Evolutionary conservation across 1,284 basidiomycete genomes (phyloP).

Genomic region (Gomphus bonarii): DNA sequence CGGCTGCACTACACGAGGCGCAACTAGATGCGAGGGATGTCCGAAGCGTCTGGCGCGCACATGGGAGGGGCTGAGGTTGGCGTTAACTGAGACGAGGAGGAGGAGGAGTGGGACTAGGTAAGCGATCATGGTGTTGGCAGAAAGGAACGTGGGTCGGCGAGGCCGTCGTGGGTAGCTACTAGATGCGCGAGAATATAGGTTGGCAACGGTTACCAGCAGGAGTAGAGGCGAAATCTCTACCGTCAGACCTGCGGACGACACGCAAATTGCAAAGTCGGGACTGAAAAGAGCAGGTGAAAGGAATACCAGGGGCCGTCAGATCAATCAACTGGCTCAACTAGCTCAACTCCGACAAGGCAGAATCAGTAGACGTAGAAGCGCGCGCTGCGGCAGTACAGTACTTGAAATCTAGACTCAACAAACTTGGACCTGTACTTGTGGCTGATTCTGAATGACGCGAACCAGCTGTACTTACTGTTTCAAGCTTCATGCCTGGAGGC

Average conservation of each 20-base stretch:
- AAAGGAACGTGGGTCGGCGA: slow-evolving; percentile 9
- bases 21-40: background rate
- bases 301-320: background rate
- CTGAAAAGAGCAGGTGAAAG: background rate
- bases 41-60: background rate
- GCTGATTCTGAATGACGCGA: background rate
- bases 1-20: background rate
- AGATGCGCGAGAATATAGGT: background rate
- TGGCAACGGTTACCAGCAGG: background rate
- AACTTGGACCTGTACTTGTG: background rate
- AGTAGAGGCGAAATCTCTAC: background rate
- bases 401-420: background rate
- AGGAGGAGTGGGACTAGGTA: slow-evolving; percentile 3
- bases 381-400: too few relatives aligned
- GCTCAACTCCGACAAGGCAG: background rate
- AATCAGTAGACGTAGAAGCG: too few relatives aligned
- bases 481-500: too few relatives aligned
- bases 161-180: background rate
- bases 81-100: background rate
- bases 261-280: background rate
- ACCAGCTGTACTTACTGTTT: too few relatives aligned
- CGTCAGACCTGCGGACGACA: slow-evolving; percentile 10
- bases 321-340: background rate
- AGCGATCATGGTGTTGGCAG: background rate
- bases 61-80: background rate